Base-by-base conservation (phyloP, 345 rosid species). In the Gossypium sturtianum region DNA sequence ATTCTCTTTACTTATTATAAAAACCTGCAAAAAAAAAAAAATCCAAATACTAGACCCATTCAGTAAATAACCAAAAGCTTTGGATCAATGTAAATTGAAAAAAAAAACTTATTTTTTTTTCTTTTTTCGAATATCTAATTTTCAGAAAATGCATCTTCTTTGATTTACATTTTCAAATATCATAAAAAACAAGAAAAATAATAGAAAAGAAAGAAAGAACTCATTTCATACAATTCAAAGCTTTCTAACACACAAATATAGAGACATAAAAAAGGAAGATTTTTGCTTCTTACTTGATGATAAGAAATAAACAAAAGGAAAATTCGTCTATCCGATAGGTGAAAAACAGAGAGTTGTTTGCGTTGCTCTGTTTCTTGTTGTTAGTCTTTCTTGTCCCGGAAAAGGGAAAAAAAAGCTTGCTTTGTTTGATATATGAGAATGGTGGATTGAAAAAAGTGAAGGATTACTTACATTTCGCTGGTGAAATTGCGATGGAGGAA, bases 1-100 rank as follows among this genome's bases (percentile, higher is more conserved):
- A 94, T 94, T 71, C 58, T 73, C 60, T 48, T 60, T 56, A 25
- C 3, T 67, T n/a, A 19, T 63, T 22, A 27, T 8, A 45, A 56
- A 19, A 23, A 34, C 52, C 70, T 25, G 76, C 12, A 45, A 0
- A 48, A 57, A 9, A 57, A 9, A 22, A 6, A 17, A 2, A 34
- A 1, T 25, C 23, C 27, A 34, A 34, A 5, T 5, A 34, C 41
- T 34, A 19, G 9, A 9, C 1, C 17, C 17, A 43, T 19, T 41
- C 16, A 43, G 3, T 64, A 43, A 13, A 19, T n/a, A 19, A 11
- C 51, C 22, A 19, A 43, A 52, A 16, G 16, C 56, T 15, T 52
- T 16, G n/a, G 7, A 34, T 1, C 41, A 34, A 34, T 34, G 7
- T 34, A 34, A 34, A 34, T 34, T 34, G 7, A 29, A 6, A 29